Base-by-base conservation (phyloP, 2,329 filamentous ascomycete species). In the Colletotrichum sp. region DNA sequence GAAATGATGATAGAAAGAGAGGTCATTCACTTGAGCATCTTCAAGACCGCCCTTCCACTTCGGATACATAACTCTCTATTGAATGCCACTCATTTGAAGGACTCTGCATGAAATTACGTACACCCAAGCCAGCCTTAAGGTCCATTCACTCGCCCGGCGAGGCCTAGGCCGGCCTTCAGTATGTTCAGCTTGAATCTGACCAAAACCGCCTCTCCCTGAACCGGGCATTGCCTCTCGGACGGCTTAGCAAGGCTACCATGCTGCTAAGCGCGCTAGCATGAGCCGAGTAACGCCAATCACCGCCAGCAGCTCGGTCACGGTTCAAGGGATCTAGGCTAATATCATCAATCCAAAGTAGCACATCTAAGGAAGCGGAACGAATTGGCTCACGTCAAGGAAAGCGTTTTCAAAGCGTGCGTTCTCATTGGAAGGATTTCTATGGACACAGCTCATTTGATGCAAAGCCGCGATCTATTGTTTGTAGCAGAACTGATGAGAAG, bases 41-140 rank as follows among this genome's bases (percentile, higher is more conserved):
- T 39, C 16, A 8, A 39, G 8, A 39, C 16, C 16, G 16, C 8
- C 36, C 36, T 39, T 18, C 16, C 16, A 5, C 36, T 18, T 39
- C 16, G 8, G 8, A 9, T 39, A 16, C 1, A 39, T 18, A 2
- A 18, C 16, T 18, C 36, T 39, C 8, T 9, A 39, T 39, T 39
- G 2, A 18, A 18, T 18, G 3, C 5, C 15, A 5, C 16, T 39
- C 0, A 9, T 18, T 39, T 16, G 16, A 8, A 39, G 4, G 1
- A 9, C 16, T 39, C 16, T 18, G 5, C 5, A 9, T 9, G 16
- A 18, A 18, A 39, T 18, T 18, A 18, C 16, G 2, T 39, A 18
- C 34, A 16, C 15, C 36, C 8, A 39, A 18, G 36, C 36, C 34
- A 39, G 7, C 34, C 16, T 16, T 4, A 4, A 16, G 15, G 15